phyloP scores from a whole-genome alignment of 176 grass and related monocot species.

The Triticum dicoccoides region DNA sequence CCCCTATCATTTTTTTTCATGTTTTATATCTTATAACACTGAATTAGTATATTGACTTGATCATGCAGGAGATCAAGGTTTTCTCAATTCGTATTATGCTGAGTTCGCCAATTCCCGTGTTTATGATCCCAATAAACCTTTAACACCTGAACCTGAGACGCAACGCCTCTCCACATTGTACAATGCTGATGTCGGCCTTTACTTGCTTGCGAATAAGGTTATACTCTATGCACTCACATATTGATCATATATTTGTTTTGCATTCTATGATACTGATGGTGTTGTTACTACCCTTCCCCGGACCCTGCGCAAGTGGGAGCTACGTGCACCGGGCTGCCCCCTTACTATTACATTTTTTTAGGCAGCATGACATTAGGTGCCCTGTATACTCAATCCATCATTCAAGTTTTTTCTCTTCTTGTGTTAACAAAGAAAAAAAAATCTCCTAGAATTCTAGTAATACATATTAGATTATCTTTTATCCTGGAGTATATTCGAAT shows the following conservation, averaged over 20 bases:
- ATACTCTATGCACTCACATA: background rate
- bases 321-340: too few relatives aligned
- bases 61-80: slow-evolving; percentile 46
- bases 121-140: slow-evolving; percentile 61
- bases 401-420: slow-evolving; percentile 3
- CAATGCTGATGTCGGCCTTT: slow-evolving; percentile 97
- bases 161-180: slow-evolving; percentile 91
- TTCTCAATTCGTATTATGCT: slow-evolving; percentile 92
- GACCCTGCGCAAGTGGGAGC: too few relatives aligned
- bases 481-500: background rate
- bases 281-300: background rate
- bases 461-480: background rate
- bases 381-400: background rate
- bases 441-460: background rate
- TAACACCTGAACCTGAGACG: slow-evolving; percentile 66
- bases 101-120: slow-evolving; percentile 89
- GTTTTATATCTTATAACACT: background rate
- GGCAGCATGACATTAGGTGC: background rate
- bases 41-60: slow-evolving; percentile 13
- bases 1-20: background rate
- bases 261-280: slow-evolving; percentile 1
- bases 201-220: slow-evolving; percentile 99
- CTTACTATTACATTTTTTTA: background rate
- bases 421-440: background rate
- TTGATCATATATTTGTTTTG: background rate